Evolutionary conservation across 169 alveolate species (phyloP).

Genomic region (Babesia gibsoni): DNA sequence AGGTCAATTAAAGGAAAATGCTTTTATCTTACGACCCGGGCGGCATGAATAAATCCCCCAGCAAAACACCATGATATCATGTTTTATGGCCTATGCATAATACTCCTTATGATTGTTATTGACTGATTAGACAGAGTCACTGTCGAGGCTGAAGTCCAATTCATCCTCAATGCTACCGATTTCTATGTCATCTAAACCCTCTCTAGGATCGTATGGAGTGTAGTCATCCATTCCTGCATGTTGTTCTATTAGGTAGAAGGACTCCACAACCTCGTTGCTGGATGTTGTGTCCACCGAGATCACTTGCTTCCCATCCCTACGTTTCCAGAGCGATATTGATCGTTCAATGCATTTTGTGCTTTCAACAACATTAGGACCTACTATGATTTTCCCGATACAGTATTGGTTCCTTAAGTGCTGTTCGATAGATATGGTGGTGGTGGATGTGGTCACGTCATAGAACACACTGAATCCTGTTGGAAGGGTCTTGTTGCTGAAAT

Average conservation of each 20-base stretch:
- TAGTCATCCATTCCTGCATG: background rate
- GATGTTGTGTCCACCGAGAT: slow-evolving; percentile 1
- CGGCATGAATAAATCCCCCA: no score
- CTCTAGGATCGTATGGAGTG: background rate
- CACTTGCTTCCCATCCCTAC: slow-evolving; percentile 32
- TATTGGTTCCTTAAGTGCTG: background rate
- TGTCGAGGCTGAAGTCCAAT: background rate
- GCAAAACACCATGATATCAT: no score
- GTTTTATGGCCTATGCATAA: no score
- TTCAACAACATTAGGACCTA: slow-evolving; percentile 3
- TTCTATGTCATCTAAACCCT: background rate
- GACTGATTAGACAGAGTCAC: no score
- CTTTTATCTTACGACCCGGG: no score
- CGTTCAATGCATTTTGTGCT: slow-evolving; percentile 8
- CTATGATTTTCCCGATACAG: slow-evolving; percentile 8
- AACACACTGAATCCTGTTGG: slow-evolving; percentile 14
- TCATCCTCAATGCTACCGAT: slow-evolving; percentile 4
- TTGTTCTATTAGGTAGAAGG: background rate
- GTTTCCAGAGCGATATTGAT: slow-evolving; percentile 12
- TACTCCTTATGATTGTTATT: no score
- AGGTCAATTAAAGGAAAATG: no score
- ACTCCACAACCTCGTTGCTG: background rate
- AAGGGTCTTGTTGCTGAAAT: background rate
- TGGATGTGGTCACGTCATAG: background rate
- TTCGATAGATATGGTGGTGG: slow-evolving; percentile 15